phyloP scores from a whole-genome alignment of 2,329 filamentous ascomycete species.

The Blastomyces silverae region DNA sequence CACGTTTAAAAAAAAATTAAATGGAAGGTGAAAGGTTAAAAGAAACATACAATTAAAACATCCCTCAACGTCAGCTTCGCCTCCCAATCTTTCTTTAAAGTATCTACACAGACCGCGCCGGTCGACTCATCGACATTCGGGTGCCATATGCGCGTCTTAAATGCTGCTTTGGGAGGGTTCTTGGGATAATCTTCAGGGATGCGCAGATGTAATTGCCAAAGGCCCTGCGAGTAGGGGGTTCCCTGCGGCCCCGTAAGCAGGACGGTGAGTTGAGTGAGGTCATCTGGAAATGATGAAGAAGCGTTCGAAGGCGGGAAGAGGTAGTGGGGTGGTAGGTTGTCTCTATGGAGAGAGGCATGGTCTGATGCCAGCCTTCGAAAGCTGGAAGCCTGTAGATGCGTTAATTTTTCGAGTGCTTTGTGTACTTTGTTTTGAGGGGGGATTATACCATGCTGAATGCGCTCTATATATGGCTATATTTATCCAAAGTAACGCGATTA shows the following conservation, averaged over 20 bases:
- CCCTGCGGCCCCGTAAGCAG: constrained; percentile 54
- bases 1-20: background rate
- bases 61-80: constrained; percentile 52
- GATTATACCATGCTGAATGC: constrained; percentile 1
- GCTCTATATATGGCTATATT: background rate
- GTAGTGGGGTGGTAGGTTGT: constrained; percentile 55
- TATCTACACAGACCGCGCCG: constrained; percentile 58
- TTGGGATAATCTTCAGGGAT: constrained; percentile 53
- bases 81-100: constrained; percentile 58
- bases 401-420: background rate
- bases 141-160: constrained; percentile 57
- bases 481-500: background rate
- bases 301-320: constrained; percentile 46
- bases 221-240: constrained; percentile 53
- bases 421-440: background rate
- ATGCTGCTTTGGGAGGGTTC: constrained; percentile 50
- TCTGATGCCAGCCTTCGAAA: constrained; percentile 55
- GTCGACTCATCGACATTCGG: constrained; percentile 59
- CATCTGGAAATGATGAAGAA: constrained; percentile 39
- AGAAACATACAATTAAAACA: constrained; percentile 46
- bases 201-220: constrained; percentile 55
- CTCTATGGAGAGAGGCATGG: constrained; percentile 51
- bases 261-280: constrained; percentile 52
- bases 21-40: too few relatives aligned
- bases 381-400: constrained; percentile 28